Evolutionary conservation across 2,329 filamentous ascomycete species (phyloP).

Genomic region (Xylariaceae sp.): DNA sequence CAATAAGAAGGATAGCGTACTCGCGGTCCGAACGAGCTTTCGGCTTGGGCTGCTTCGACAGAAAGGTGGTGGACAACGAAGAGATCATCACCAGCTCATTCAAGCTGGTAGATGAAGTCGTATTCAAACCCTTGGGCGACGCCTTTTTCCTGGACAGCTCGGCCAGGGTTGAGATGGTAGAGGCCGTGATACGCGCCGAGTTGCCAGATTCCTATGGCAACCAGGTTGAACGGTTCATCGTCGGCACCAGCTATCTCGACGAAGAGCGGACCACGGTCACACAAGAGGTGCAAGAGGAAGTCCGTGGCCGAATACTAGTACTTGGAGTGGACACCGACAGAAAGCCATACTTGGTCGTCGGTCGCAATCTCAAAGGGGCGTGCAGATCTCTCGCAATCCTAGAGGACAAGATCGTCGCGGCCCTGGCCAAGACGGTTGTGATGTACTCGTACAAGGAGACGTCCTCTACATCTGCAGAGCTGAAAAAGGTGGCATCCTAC

Average conservation of each 20-base stretch:
- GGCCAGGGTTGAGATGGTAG: slow-evolving; percentile 62
- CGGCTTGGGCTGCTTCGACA: slow-evolving; percentile 76
- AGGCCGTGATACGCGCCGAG: slow-evolving; percentile 72
- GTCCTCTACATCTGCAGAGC: slow-evolving; percentile 45
- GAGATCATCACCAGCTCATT: slow-evolving; percentile 77
- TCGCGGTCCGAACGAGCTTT: slow-evolving; percentile 73
- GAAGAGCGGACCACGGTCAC: slow-evolving; percentile 42
- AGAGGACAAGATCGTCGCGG: slow-evolving; percentile 72
- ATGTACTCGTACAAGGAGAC: slow-evolving; percentile 49
- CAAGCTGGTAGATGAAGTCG: slow-evolving; percentile 81
- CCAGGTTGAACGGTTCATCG: slow-evolving; percentile 70
- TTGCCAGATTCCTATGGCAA: slow-evolving; percentile 52
- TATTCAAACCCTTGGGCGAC: slow-evolving; percentile 69
- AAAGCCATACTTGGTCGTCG: slow-evolving; percentile 63
- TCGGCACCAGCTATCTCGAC: slow-evolving; percentile 74
- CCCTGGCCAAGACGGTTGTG: slow-evolving; percentile 78
- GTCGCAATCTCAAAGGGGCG: slow-evolving; percentile 65
- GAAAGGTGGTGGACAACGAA: slow-evolving; percentile 60
- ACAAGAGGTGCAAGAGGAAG: slow-evolving; percentile 39
- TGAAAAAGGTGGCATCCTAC: slow-evolving; percentile 68
- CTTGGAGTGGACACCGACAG: slow-evolving; percentile 74
- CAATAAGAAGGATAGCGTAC: slow-evolving; percentile 80
- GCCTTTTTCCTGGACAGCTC: slow-evolving; percentile 52
- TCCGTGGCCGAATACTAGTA: slow-evolving; percentile 73
- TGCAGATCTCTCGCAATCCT: slow-evolving; percentile 73